These are phyloP conservation scores for Macrophomina tecta DNA, from an alignment of 2,329 filamentous ascomycete genomes.

Conservation along the genomic window DNA sequence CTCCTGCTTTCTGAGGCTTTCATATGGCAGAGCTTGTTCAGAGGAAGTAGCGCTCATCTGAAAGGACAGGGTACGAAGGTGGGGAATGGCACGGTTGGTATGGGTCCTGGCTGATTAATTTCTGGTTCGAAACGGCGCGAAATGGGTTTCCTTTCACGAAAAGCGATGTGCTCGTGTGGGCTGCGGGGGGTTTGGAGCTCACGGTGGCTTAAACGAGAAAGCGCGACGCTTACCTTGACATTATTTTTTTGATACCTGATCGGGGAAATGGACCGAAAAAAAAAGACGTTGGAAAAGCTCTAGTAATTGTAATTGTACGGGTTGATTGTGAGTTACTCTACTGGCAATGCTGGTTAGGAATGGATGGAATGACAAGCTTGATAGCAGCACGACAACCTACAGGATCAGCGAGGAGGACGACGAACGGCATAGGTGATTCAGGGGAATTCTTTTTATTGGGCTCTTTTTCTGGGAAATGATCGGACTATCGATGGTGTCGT, in stretches of 20 bases:
- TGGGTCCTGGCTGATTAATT: constrained; percentile 38
- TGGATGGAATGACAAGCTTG: too few species aligned
- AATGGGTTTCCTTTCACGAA: not conserved
- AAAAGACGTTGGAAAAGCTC: not conserved
- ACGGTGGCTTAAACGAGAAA: not conserved
- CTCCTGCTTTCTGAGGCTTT: constrained; percentile 94
- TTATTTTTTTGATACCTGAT: not conserved
- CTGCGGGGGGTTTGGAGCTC: not conserved
- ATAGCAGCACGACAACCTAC: too few species aligned
- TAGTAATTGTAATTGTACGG: constrained; percentile 6
- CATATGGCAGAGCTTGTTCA: constrained; percentile 98
- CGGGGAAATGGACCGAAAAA: not conserved
- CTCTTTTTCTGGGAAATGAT: too few species aligned
- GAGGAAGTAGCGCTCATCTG: constrained; percentile 90
- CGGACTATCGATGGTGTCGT: too few species aligned
- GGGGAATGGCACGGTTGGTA: constrained; percentile 39
- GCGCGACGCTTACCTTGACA: not conserved
- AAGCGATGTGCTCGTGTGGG: not conserved
- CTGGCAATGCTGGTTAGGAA: too few species aligned
- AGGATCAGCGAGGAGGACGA: too few species aligned
- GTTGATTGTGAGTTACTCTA: not conserved
- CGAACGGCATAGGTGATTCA: too few species aligned
- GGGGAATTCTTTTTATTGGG: too few species aligned
- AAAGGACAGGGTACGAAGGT: constrained; percentile 44
- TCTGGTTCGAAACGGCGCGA: not conserved